Evolutionary conservation across 2,329 filamentous ascomycete genomes (phyloP), one percentile per base, ranked within the genome.

Genomic region (Aspergillus sp.): DNA sequence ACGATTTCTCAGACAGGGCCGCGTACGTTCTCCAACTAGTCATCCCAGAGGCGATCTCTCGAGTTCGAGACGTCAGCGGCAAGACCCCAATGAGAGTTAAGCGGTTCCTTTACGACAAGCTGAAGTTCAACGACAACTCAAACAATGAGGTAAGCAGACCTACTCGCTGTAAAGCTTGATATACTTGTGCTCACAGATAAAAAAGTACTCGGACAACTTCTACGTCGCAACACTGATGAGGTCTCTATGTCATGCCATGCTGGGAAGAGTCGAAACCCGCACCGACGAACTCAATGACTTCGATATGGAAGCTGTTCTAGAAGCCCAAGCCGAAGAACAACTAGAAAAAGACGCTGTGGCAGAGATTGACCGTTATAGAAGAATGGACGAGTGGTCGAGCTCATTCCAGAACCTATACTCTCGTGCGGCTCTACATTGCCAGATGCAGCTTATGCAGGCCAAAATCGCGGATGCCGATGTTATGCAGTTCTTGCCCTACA

Each of bases 41-140:
- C 12, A 95, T 99, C 53, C 87, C 92, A 0, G 84, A 85, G 63
- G 90, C 93, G 6, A 88, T 99, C 62, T 86, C 92, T 3, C 84
- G 85, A 61, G 86, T 98, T 48, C 87, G 91, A 51, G 89, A 93
- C 67, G 79, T 80, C 40, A 83, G 87, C 55, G 90, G 91, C 39
- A 89, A 86, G 66, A 93, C 92, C 54, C 93, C 93, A 0, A 81
- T 88, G 68, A 82, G 87, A 52, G 91, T 91, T 5, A 90, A 93
- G 57, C 84, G 85, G 40, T 96, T 97, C 72, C 84, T 99, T 48
- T 84, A 96, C 21, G 92, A 97, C 65, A 90, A 96, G 70, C 80
- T 99, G 35, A 88, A 90, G 49, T 93, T 92, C 77, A 99, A 99
- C 70, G 93, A 99, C 75, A 99, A 99, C 70, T 88, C 90, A 2